Percentiles rank a stretch among this genome's conserved stretches.
Conservation (phyloP, 208 protist genomes). For the Naegleria gruberi region DNA sequence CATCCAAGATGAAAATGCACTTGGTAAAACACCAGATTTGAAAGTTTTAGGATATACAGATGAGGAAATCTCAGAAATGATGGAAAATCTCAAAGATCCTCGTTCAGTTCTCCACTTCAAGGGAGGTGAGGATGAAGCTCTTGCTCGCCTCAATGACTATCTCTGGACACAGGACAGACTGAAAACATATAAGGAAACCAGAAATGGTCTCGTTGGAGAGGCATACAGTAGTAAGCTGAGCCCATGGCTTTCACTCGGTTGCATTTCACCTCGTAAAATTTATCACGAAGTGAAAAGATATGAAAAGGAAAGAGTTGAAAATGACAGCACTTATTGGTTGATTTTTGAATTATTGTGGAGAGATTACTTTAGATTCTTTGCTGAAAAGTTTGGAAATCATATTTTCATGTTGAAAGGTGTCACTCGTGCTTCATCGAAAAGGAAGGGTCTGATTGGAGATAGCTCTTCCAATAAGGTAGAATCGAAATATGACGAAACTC, state of each 20-base stretch:
- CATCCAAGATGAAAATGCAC: not conserved
- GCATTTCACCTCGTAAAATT: not conserved
- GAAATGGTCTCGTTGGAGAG: not conserved
- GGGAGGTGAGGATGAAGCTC: not conserved
- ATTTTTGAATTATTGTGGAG: not conserved
- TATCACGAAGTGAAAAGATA: not conserved
- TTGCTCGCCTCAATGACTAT: not conserved
- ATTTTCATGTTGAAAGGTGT: not conserved
- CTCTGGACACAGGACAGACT: not conserved
- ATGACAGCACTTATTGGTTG: not conserved
- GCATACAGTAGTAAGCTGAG: not conserved
- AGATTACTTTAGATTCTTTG: constrained; percentile 20
- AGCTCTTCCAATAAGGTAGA: not conserved
- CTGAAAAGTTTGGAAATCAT: not conserved
- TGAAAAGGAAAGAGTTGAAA: not conserved
- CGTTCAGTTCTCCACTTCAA: not conserved
- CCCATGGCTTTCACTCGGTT: not conserved
- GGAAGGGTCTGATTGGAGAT: no score
- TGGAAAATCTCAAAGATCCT: not conserved
- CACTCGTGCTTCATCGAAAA: no score
- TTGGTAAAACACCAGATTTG: not conserved
- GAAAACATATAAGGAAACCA: not conserved
- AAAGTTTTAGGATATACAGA: not conserved
- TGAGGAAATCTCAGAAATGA: not conserved
- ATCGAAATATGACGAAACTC: not conserved